Evolutionary conservation across 805 yeast genomes (phyloP).

Genomic region (Cyberlindnera petersonii): DNA sequence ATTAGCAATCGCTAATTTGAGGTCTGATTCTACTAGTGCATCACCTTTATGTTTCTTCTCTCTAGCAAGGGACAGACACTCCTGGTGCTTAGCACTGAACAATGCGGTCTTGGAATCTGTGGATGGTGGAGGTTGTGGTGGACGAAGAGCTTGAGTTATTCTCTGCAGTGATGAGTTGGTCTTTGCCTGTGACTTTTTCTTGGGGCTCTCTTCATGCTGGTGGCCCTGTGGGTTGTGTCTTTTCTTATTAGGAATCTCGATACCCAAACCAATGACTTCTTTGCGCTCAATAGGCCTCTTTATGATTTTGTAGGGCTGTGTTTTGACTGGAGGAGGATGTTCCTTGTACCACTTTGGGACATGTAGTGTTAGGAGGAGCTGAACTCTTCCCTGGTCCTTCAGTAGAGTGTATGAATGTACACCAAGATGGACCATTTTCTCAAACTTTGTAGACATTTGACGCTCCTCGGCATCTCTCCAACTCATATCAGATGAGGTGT

Average conservation of each 20-base stretch:
- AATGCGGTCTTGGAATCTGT: background rate
- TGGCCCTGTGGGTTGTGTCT: background rate
- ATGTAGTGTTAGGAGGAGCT: conserved; percentile 11
- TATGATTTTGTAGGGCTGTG: conserved; percentile 8
- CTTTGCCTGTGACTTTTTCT: background rate
- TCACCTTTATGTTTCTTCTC: conserved; percentile 23
- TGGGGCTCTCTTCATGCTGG: conserved; percentile 4
- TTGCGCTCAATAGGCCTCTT: conserved; percentile 1
- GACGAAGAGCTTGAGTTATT: background rate
- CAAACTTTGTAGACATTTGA: conserved; percentile 7
- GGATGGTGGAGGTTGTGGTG: background rate
- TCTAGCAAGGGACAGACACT: conserved; percentile 10
- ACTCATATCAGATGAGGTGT: too few relatives aligned
- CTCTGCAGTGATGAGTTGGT: background rate
- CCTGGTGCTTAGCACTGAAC: conserved; percentile 3
- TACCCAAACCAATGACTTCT: conserved; percentile 5
- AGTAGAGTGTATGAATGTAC: conserved; percentile 10
- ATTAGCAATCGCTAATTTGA: conserved; percentile 8
- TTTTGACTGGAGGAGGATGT: conserved; percentile 4
- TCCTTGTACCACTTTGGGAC: conserved; percentile 17
- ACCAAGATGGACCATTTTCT: conserved; percentile 12
- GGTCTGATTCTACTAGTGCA: conserved; percentile 1
- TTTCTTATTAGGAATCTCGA: conserved; percentile 6
- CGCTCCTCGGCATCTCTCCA: conserved; percentile 2
- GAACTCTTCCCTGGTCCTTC: background rate